phyloP scores from a whole-genome alignment of 345 rosid genomes.

The Reutealis trisperma region DNA sequence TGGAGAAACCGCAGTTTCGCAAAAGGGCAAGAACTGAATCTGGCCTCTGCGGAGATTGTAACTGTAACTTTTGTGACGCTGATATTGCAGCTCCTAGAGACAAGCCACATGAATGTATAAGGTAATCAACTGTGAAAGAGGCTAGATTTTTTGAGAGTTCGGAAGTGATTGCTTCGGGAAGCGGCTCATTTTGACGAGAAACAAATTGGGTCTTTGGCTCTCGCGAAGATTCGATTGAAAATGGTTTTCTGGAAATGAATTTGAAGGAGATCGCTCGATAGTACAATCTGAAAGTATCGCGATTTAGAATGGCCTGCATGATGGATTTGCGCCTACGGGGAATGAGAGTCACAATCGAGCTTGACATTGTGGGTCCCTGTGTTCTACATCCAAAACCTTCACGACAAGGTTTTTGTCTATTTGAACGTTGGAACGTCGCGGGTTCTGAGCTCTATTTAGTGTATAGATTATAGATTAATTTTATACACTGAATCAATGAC shows the following conservation, averaged over 20 bases:
- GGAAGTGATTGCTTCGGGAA: not conserved
- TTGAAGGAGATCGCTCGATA: not conserved
- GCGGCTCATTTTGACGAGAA: not conserved
- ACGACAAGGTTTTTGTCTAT: too few species aligned
- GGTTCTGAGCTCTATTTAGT: too few species aligned
- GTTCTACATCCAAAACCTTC: too few species aligned
- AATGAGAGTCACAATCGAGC: too few species aligned
- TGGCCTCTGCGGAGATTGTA: constrained; percentile 5
- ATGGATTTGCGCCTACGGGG: too few species aligned
- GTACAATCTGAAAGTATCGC: not conserved
- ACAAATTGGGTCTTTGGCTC: not conserved
- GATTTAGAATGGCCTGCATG: constrained; percentile 9
- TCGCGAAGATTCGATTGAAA: not conserved
- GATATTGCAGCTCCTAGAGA: constrained; percentile 14
- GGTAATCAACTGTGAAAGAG: constrained; percentile 19
- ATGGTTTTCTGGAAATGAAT: not conserved
- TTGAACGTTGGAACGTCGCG: too few species aligned
- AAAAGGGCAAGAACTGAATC: constrained; percentile 21
- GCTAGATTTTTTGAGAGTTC: not conserved
- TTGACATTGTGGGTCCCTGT: too few species aligned
- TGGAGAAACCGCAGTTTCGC: constrained; percentile 15
- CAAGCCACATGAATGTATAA: constrained; percentile 17
- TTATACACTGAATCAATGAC: too few species aligned
- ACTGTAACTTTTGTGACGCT: constrained; percentile 4
- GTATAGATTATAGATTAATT: too few species aligned